Base-by-base conservation (phyloP, 2,329 filamentous ascomycete genomes). In the Diplodia sapinea region DNA sequence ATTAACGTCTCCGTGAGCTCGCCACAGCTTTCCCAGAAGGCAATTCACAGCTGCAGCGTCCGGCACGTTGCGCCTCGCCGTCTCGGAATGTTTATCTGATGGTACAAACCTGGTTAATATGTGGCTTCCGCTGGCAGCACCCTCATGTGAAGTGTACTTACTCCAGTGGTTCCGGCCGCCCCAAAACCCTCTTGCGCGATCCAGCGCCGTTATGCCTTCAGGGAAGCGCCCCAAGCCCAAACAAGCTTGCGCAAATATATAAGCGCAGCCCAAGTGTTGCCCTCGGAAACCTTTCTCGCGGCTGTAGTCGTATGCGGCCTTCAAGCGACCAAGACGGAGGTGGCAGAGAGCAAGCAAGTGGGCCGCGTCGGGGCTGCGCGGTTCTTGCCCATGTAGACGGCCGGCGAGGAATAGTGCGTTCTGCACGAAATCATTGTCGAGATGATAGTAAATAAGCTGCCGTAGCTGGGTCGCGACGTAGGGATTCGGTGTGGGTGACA, bases 401-500 rank as follows among this genome's bases (percentile, higher is more conserved):
- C 94, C 92, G 69, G 95, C 91, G 70, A 97, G 92, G 81, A 99
- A 99, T 51, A 97, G 88, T 67, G 95, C 95, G 77, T 96, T 98
- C 67, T 94, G 89, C 76, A 91, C 86, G 47, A 94, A 88, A 75
- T 93, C 90, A 77, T 97, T 96, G 83, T 99, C 95, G 78, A 99
- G 88, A 76, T 89, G 85, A 77, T 91, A 90, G 80, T 88, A 89
- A 70, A 91, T 86, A 59, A 89, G 82, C 73, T 89, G 86, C 74
- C 87, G 83, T 74, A 90, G 82, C 77, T 90, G 88, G 71, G 81
- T 80, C 66, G 85, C 83, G 69, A 87, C 83, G 74, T 87, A 82
- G 57, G 84, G 78, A 54, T 82, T 84, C n/a, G 65, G 50, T 13
- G 64, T 59, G 54, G 86, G 84, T 67, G 86, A 83, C 87, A 89